Evolutionary conservation across 208 protist species (phyloP), one percentile per base, ranked within the genome.

Genomic region (Wallacemonas collosoma): DNA sequence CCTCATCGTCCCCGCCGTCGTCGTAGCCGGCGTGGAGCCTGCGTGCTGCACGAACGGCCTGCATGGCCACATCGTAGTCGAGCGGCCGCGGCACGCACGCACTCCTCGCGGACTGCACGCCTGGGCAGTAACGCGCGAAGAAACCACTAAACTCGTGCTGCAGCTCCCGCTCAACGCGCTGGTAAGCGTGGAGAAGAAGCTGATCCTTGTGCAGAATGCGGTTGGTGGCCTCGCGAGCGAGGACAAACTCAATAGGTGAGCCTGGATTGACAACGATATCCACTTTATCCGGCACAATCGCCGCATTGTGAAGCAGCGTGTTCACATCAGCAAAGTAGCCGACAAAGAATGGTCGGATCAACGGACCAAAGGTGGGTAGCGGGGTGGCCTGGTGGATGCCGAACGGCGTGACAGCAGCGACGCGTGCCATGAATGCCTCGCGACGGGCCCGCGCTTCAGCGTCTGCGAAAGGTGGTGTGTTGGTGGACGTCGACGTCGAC

Each of bases 311-410:
- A 67, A 96, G 77, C 38, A 96, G 71, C n/a, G 92, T 96, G 39
- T 92, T 73, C 50, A 93, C 72, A 64, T 96, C 92, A 11, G 89
- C 92, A 51, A 95, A 96, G 79, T 96, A 96, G 26, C 92, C 91
- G 26, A 95, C 68, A 68, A 94, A 88, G 60, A 89, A 94, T 2
- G 89, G 82, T 9, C 73, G 75, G 3, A 89, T 38, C 35, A 89
- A 75, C 3, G 89, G 86, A 4, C 92, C 92, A 62, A 90, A 95
- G 41, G 76, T 79, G 65, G 89, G 87, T 15, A 96, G 81, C 12
- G 92, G 92, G 12, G 85, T 91, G 5, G 86, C 92, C 61, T 88
- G 81, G 67, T 62, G 71, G 39, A 94, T 72, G 26, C 68, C 39
- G 67, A 96, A 93, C 7, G 86, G 89, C 14, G 76, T 39, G n/a